Percentiles rank a stretch among this genome's conserved stretches.
Evolutionary conservation across 176 grass and related monocot genomes (phyloP).

Genomic region (Chrysopogon serrulatus): DNA sequence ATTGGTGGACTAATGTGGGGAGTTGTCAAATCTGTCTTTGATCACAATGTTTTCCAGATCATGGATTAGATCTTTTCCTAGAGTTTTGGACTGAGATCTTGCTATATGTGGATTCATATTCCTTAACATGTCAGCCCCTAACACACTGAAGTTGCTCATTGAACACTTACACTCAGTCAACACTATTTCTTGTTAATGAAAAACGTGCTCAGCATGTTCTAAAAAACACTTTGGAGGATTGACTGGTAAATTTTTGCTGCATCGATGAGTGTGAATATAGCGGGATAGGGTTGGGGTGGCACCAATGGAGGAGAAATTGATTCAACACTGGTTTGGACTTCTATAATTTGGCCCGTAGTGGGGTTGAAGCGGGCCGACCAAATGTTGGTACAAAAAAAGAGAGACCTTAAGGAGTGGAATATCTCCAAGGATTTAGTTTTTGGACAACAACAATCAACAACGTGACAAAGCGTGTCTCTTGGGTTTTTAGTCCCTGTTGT

Average conservation of each 20-base stretch:
- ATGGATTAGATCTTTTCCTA: background rate
- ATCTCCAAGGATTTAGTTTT: too few species aligned
- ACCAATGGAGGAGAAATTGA: too few species aligned
- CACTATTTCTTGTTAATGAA: background rate
- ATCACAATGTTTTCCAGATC: background rate
- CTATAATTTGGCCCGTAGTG: too few species aligned
- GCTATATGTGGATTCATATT: background rate
- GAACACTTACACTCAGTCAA: background rate
- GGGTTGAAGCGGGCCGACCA: too few species aligned
- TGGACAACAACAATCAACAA: too few species aligned
- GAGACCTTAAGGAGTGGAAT: too few species aligned
- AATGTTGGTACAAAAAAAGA: too few species aligned
- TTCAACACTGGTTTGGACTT: too few species aligned
- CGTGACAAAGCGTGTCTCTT: too few species aligned
- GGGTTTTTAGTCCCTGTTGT: too few species aligned
- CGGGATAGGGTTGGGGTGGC: too few species aligned
- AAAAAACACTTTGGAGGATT: background rate
- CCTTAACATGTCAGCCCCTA: background rate
- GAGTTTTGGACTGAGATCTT: background rate
- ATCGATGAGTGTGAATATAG: too few species aligned
- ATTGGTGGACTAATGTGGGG: background rate
- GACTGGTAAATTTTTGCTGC: background rate
- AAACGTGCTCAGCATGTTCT: background rate
- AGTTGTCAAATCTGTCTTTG: background rate
- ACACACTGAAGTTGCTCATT: background rate